Percentiles rank a stretch among this genome's conserved stretches.
Evolutionary conservation across 2,329 filamentous ascomycete species (phyloP).

Genomic region (Neurospora crassa): DNA sequence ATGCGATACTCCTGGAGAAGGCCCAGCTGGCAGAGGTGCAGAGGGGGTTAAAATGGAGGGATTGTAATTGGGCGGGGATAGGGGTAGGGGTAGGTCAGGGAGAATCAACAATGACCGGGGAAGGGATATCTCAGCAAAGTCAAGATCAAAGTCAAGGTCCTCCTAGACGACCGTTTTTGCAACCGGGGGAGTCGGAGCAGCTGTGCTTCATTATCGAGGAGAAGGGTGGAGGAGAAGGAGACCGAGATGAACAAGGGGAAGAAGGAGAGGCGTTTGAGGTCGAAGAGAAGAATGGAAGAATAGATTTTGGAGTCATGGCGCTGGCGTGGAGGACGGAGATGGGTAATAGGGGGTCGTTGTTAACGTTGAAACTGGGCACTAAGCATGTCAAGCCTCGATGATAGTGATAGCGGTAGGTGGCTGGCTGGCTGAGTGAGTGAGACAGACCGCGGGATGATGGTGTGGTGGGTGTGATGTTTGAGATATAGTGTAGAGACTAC

Average conservation of each 20-base stretch:
- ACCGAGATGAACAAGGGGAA: conserved; percentile 14
- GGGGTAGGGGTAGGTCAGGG: not conserved
- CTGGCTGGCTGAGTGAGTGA: not conserved
- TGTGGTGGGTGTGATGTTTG: not conserved
- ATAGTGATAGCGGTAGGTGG: not conserved
- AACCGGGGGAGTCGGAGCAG: conserved; percentile 56
- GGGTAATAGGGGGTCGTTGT: conserved; percentile 80
- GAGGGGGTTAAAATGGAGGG: conserved; percentile 38
- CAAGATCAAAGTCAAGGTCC: conserved; percentile 22
- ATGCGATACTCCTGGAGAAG: conserved; percentile 66
- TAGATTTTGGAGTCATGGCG: conserved; percentile 69
- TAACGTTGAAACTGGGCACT: conserved; percentile 69
- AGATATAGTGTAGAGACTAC: not conserved
- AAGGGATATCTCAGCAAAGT: conserved; percentile 11
- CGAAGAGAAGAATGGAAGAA: conserved; percentile 39
- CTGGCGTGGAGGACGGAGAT: conserved; percentile 85
- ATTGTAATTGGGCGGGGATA: conserved; percentile 46
- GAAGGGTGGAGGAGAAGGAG: conserved; percentile 15
- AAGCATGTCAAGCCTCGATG: conserved; percentile 22
- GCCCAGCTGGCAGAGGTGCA: conserved; percentile 44
- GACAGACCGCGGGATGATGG: not conserved
- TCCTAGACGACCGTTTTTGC: conserved; percentile 37
- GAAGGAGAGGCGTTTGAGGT: conserved; percentile 12
- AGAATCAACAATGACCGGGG: not conserved
- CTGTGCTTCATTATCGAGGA: conserved; percentile 53